Evolutionary conservation across 1,284 basidiomycete species (phyloP).

Genomic region (Pisolithus thermaeus): DNA sequence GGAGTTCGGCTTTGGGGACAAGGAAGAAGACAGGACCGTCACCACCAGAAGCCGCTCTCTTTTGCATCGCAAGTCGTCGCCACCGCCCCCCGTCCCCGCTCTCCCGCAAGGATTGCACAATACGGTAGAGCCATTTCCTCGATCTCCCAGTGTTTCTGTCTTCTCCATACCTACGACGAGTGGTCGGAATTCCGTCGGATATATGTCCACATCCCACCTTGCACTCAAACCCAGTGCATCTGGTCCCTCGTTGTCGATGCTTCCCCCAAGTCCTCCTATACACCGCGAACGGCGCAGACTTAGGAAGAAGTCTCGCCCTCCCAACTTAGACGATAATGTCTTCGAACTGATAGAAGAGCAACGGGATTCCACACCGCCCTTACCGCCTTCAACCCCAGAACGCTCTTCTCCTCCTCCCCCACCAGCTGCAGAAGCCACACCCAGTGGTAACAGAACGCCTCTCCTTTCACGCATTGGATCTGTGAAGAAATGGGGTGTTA

Average conservation of each 20-base stretch:
- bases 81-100: constrained; percentile 46
- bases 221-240: constrained; percentile 42
- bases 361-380: constrained; percentile 22
- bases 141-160: constrained; percentile 60
- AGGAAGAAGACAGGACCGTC: constrained; percentile 68
- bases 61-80: constrained; percentile 27
- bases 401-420: constrained; percentile 18
- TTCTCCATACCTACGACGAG: constrained; percentile 57
- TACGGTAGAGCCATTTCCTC: constrained; percentile 29
- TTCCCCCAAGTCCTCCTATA: constrained; percentile 59
- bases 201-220: constrained; percentile 51
- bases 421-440: constrained; percentile 20
- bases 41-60: constrained; percentile 54
- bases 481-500: constrained; percentile 53
- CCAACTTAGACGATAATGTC: constrained; percentile 39
- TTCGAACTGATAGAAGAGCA: constrained; percentile 45
- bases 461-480: constrained; percentile 49
- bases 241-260: constrained; percentile 36
- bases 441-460: constrained; percentile 32
- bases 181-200: constrained; percentile 37
- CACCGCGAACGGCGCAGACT: constrained; percentile 57
- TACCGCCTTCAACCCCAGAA: constrained; percentile 30
- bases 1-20: constrained; percentile 43
- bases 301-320: constrained; percentile 70
- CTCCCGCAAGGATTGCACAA: constrained; percentile 35